Evolutionary conservation across 352 stramenopile species (phyloP).

Genomic region (Globisporangium apiculatum): DNA sequence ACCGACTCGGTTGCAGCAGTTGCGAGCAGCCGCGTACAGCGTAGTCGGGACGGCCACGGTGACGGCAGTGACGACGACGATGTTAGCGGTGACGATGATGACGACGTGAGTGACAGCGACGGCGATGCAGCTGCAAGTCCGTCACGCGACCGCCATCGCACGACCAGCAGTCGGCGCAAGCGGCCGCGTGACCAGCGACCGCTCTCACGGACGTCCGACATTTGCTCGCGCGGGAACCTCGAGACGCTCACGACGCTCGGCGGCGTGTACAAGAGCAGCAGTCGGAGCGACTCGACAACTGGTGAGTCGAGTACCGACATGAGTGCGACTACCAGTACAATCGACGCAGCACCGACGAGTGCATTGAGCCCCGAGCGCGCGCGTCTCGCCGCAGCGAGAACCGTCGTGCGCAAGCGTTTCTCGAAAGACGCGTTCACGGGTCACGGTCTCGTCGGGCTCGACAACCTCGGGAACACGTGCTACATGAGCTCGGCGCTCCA

Average conservation of each 20-base stretch:
- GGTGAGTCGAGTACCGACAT: conserved; percentile 4
- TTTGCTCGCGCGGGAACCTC: conserved; percentile 67
- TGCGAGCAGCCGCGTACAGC: conserved; percentile 8
- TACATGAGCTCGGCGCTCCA: conserved; percentile 98
- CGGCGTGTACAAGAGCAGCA: conserved; percentile 20
- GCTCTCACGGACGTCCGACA: conserved; percentile 58
- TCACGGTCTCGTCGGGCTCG: conserved; percentile 83
- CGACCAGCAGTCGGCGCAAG: conserved; percentile 19
- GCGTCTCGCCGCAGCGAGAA: conserved; percentile 10
- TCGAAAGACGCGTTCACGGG: conserved; percentile 72
- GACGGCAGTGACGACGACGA: conserved; percentile 2
- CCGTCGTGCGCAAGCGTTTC: conserved; percentile 54
- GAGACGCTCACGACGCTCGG: conserved; percentile 44
- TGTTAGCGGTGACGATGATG: conserved; percentile 12
- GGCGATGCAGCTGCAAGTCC: neutral
- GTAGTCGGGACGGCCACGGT: conserved; percentile 12
- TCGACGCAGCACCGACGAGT: neutral
- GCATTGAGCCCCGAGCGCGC: neutral
- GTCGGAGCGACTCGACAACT: conserved; percentile 1
- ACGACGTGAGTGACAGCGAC: conserved; percentile 12
- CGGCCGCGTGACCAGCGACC: conserved; percentile 33
- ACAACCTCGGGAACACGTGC: conserved; percentile 97
- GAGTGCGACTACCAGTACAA: neutral
- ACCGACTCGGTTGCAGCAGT: conserved; percentile 22
- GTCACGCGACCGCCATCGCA: conserved; percentile 3